Conservation (phyloP, 2,329 filamentous ascomycete genomes). For the Claviceps spartinae region DNA sequence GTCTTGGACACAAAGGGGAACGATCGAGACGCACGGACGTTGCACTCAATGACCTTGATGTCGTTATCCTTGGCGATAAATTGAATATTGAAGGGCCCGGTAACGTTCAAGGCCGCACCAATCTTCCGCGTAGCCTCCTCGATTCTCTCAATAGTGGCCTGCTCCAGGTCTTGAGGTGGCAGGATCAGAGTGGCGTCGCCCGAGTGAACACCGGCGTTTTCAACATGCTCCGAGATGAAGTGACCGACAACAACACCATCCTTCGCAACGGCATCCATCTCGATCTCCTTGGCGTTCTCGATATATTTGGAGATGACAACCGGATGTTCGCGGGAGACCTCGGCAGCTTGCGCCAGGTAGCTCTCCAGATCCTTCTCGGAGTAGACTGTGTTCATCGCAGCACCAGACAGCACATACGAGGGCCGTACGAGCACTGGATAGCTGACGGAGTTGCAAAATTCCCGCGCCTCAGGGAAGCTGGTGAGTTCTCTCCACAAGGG, state of each 20-base stretch:
- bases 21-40: conserved; percentile 87
- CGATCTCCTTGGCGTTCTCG: conserved; percentile 97
- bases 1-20: conserved; percentile 98
- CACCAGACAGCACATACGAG: conserved; percentile 92
- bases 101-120: conserved; percentile 83
- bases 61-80: conserved; percentile 99
- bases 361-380: conserved; percentile 82
- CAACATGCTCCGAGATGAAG: conserved; percentile 96
- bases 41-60: conserved; percentile 99
- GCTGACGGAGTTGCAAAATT: conserved; percentile 75
- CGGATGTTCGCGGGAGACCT: conserved; percentile 88
- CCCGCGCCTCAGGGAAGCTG: conserved; percentile 77
- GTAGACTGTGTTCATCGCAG: conserved; percentile 99
- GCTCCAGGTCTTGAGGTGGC: conserved; percentile 83
- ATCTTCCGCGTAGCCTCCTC: conserved; percentile 95
- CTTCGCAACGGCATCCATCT: conserved; percentile 95
- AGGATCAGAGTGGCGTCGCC: conserved; percentile 93
- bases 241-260: conserved; percentile 85
- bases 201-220: conserved; percentile 96
- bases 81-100: conserved; percentile 96
- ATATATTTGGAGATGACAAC: conserved; percentile 99
- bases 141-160: conserved; percentile 78
- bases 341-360: conserved; percentile 80
- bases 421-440: conserved; percentile 93
- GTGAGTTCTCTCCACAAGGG: conserved; percentile 97